Base-by-base conservation (phyloP, 2,329 filamentous ascomycete species). In the Aspergillus felis region DNA sequence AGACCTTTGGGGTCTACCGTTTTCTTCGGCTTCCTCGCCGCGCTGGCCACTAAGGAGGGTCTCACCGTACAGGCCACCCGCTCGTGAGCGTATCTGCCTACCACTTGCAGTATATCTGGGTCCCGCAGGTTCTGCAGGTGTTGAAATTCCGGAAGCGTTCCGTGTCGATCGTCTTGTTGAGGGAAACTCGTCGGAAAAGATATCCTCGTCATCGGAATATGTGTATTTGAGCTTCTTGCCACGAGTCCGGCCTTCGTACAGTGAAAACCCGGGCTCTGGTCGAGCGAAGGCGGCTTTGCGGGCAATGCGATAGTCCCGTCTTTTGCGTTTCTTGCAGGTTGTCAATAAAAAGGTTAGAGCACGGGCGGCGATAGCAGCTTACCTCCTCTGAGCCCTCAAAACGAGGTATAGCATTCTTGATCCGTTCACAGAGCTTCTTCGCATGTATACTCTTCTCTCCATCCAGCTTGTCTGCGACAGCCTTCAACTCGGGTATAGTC, bases 181-280 rank as follows among this genome's bases (percentile, higher is more conserved):
- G 6, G 87, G 84, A 20, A 78, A 77, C 59, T 79, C 92, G 71
- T 72, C 83, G 53, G 77, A 80, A 50, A 86, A 85, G 17, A 87
- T 85, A 38, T 88, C 88, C 64, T 95, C 91, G 25, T 95, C 91
- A 53, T 97, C 92, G 0, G 92, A 95, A 70, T 90, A 99, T 0
- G 91, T 99, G 71, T 99, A 99, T 74, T 92, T 95, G 77, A 96
- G 89, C 60, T 93, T 89, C 80, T 99, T 97, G 56, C 94, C 94
- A 58, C 94, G 87, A 4, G 95, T 99, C 54, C 94, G 90, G 51
- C 94, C 94, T 78, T 99, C 94, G 73, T 99, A 99, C 57, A 96
- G 81, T 1, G 92, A 97, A 71, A 93, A 95, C 4, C 92, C 92
- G 9, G 89, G 88, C 66, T 96, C 92, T 5, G 92, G 91, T 4